Conservation (phyloP, 441 rosid species). For the Sinapis alba region DNA sequence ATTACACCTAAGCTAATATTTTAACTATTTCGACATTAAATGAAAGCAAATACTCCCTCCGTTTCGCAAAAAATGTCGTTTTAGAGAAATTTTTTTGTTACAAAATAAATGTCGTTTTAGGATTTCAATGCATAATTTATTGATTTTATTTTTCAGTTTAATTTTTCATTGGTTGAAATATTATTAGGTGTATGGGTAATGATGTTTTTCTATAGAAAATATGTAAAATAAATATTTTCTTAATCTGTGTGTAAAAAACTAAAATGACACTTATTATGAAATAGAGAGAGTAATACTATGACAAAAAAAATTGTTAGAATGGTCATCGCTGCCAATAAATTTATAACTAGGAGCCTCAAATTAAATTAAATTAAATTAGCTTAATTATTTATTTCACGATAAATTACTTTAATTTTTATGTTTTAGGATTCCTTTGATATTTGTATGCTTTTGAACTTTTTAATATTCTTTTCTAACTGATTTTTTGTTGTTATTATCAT, state of each 20-base stretch:
- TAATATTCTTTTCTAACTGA: neutral
- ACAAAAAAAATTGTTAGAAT: constrained; percentile 1
- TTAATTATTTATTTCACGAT: neutral
- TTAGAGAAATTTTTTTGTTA: too few species aligned
- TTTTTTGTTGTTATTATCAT: neutral
- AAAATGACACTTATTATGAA: too few species aligned
- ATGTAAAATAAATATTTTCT: too few species aligned
- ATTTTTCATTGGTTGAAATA: too few species aligned
- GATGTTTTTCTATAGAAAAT: too few species aligned
- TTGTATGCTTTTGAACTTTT: neutral
- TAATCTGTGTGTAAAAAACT: too few species aligned
- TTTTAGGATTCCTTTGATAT: neutral
- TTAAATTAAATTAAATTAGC: constrained; percentile 3
- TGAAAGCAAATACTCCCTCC: constrained; percentile 19
- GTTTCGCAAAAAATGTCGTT: too few species aligned
- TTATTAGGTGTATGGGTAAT: too few species aligned
- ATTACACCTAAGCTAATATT: constrained; percentile 22
- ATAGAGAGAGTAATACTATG: too few species aligned
- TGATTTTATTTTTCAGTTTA: too few species aligned
- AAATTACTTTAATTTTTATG: neutral
- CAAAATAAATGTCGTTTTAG: too few species aligned
- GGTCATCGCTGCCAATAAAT: constrained; percentile 22
- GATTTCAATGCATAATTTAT: too few species aligned
- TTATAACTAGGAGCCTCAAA: neutral
- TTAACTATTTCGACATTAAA: constrained; percentile 25